Evolutionary conservation across 2,329 filamentous ascomycete species (phyloP).

Genomic region (Drechslera avenae): DNA sequence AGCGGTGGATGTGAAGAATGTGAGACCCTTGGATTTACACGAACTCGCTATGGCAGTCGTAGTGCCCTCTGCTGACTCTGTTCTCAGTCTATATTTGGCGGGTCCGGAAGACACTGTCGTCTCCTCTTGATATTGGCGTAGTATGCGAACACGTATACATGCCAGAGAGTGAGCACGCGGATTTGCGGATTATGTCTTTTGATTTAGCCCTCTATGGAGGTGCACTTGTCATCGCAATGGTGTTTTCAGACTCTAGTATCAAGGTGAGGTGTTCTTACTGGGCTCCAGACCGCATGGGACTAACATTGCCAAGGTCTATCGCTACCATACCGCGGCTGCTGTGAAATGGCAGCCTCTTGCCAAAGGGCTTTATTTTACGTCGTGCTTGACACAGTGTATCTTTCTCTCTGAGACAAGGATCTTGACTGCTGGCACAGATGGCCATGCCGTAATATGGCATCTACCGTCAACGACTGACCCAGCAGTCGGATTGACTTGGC

Average conservation of each 20-base stretch:
- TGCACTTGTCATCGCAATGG: slow-evolving; percentile 68
- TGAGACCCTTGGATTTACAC: not conserved
- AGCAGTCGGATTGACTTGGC: slow-evolving; percentile 38
- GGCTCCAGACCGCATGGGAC: not conserved
- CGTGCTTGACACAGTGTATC: slow-evolving; percentile 71
- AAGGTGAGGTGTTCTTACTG: slow-evolving; percentile 52
- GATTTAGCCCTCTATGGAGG: slow-evolving; percentile 55
- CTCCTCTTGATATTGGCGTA: slow-evolving; percentile 57
- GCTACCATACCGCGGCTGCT: slow-evolving; percentile 35
- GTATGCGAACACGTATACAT: slow-evolving; percentile 59
- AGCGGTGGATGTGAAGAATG: slow-evolving; percentile 83
- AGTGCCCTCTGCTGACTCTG: not conserved
- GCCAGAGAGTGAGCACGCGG: slow-evolving; percentile 59
- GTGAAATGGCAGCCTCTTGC: slow-evolving; percentile 45
- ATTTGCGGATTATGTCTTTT: slow-evolving; percentile 83
- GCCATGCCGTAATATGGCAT: slow-evolving; percentile 69
- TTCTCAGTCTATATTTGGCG: slow-evolving; percentile 77
- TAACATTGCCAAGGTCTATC: slow-evolving; percentile 51
- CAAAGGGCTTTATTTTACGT: slow-evolving; percentile 53
- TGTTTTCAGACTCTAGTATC: slow-evolving; percentile 82
- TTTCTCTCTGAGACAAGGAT: slow-evolving; percentile 51
- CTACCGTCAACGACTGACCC: slow-evolving; percentile 22
- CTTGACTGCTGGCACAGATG: slow-evolving; percentile 81
- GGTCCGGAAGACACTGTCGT: slow-evolving; percentile 58
- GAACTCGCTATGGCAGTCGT: not conserved